These are phyloP conservation scores for Bipolaris sorokiniana DNA, from an alignment of 2,329 filamentous ascomycete species.

Conservation along the genomic window DNA sequence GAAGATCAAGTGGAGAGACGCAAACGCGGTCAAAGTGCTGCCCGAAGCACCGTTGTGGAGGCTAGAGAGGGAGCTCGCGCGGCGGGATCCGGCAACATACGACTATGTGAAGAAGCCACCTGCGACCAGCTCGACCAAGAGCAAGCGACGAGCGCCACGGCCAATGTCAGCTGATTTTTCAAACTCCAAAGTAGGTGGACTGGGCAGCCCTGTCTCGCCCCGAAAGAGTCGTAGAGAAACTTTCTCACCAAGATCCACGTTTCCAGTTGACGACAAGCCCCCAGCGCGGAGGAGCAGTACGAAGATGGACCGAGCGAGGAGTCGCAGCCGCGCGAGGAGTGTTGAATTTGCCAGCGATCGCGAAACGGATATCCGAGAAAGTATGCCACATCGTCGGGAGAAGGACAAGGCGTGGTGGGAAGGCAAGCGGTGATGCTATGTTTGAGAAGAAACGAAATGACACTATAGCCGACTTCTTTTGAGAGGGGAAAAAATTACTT, in stretches of 20 bases:
- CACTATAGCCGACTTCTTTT: not conserved
- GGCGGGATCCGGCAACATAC: conserved; percentile 52
- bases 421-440: conserved; percentile 19
- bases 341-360: conserved; percentile 36
- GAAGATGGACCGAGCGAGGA: conserved; percentile 22
- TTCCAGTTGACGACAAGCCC: conserved; percentile 23
- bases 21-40: conserved; percentile 48
- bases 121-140: conserved; percentile 27
- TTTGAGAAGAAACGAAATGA: no score
- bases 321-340: conserved; percentile 30
- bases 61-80: conserved; percentile 52
- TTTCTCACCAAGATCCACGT: conserved; percentile 31
- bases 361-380: conserved; percentile 41
- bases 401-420: conserved; percentile 48
- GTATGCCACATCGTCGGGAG: conserved; percentile 43
- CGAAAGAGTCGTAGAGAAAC: conserved; percentile 26
- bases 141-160: conserved; percentile 21
- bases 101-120: conserved; percentile 49
- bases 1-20: conserved; percentile 47
- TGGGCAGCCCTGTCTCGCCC: conserved; percentile 6
- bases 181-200: conserved; percentile 11
- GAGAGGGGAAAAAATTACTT: not conserved
- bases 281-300: conserved; percentile 17
- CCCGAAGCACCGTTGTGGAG: conserved; percentile 55
- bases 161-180: conserved; percentile 27